These are phyloP conservation scores for Syncephalastrum racemosum DNA, from an alignment of 371 early-diverging fungal genomes.

Conservation along the genomic window DNA sequence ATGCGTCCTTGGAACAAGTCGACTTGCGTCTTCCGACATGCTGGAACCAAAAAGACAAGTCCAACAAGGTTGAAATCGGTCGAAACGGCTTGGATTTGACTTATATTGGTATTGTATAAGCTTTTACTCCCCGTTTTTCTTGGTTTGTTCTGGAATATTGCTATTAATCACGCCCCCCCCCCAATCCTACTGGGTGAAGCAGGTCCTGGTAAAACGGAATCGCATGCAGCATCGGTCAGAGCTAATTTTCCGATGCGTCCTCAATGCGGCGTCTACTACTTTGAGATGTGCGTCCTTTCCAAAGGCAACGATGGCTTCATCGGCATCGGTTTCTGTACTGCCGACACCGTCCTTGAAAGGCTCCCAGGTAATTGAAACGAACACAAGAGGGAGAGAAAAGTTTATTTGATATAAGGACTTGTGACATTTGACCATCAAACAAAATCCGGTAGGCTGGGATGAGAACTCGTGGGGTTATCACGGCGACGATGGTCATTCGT, in stretches of 20 bases:
- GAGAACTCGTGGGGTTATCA: slow-evolving; percentile 83
- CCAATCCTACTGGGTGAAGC: background rate
- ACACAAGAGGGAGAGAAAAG: background rate
- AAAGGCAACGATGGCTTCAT: slow-evolving; percentile 92
- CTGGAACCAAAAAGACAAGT: slow-evolving; percentile 62
- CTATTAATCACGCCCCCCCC: no score
- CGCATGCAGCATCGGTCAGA: slow-evolving; percentile 80
- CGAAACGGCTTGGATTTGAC: slow-evolving; percentile 46
- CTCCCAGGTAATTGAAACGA: slow-evolving; percentile 71
- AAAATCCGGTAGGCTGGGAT: slow-evolving; percentile 68
- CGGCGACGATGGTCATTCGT: slow-evolving; percentile 90
- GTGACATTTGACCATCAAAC: background rate
- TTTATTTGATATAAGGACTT: background rate
- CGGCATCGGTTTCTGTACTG: slow-evolving; percentile 82
- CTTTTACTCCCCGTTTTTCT: no score
- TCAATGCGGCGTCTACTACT: slow-evolving; percentile 88
- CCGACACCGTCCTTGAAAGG: slow-evolving; percentile 56
- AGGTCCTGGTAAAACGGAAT: slow-evolving; percentile 78
- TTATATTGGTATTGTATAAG: slow-evolving; percentile 48
- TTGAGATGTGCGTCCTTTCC: slow-evolving; percentile 76
- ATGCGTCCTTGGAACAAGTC: slow-evolving; percentile 16
- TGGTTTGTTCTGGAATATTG: no score
- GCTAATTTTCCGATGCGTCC: slow-evolving; percentile 82
- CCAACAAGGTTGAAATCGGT: slow-evolving; percentile 49
- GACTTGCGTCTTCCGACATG: slow-evolving; percentile 47